Evolutionary conservation across 176 grass and related monocot species (phyloP).

Genomic region (Oryza glumipatula): DNA sequence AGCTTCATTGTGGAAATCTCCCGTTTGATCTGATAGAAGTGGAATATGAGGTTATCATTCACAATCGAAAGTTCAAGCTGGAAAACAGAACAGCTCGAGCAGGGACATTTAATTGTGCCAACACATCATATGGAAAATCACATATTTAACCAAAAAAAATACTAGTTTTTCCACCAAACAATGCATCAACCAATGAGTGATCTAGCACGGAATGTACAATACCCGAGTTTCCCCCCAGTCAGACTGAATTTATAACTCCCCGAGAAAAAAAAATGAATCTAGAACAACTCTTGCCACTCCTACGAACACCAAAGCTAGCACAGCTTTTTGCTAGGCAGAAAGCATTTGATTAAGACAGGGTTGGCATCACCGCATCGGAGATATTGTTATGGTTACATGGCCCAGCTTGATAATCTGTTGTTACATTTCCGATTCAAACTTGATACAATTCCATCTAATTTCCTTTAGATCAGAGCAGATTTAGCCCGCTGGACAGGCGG

Average conservation of each 20-base stretch:
- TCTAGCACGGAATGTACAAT: neutral
- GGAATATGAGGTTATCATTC: neutral
- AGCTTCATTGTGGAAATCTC: constrained; percentile 98
- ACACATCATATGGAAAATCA: neutral
- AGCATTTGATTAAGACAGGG: neutral
- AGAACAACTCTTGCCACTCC: neutral
- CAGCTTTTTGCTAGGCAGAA: neutral
- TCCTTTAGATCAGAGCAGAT: neutral
- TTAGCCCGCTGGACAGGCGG: neutral
- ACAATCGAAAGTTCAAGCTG: neutral
- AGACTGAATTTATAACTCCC: neutral
- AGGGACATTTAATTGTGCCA: neutral
- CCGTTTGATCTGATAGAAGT: constrained; percentile 78
- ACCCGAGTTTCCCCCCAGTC: neutral
- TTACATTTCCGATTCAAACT: neutral
- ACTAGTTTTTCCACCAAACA: neutral
- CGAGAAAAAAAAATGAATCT: neutral
- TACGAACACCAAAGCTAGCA: neutral
- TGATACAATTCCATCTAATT: neutral
- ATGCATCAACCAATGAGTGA: neutral
- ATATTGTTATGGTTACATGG: neutral
- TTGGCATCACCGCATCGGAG: neutral
- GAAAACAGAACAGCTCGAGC: neutral
- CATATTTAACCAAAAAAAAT: neutral
- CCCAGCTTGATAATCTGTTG: neutral